Conservation (phyloP, 352 stramenopile species). For the Phytophthora macrochlamydospora region DNA sequence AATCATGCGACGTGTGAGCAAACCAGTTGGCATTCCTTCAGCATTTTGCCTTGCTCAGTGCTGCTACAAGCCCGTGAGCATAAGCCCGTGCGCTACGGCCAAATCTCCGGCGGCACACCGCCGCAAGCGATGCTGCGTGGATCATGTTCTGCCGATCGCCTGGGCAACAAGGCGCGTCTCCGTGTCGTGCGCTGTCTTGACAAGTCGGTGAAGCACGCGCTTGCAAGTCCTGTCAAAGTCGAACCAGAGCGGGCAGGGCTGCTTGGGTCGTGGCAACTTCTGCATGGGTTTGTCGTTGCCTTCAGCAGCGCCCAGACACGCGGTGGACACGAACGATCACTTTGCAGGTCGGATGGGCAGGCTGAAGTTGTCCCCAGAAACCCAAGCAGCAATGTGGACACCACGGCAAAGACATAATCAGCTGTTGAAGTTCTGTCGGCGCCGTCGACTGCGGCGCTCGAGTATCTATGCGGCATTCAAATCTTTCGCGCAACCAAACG, state of each 20-base stretch:
- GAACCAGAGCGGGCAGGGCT: background rate
- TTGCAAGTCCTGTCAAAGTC: background rate
- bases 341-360: conserved; percentile 14
- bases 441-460: conserved; percentile 13
- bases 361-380: conserved; percentile 5
- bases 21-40: background rate
- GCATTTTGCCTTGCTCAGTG: too few species aligned
- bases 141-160: background rate
- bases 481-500: conserved; percentile 18
- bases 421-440: background rate
- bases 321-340: background rate
- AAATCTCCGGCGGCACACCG: background rate
- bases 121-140: too few species aligned
- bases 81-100: background rate
- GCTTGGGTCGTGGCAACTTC: conserved; percentile 11
- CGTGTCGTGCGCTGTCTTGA: background rate
- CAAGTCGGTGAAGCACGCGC: conserved; percentile 11
- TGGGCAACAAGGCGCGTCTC: background rate
- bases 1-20: background rate
- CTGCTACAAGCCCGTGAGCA: background rate
- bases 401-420: background rate
- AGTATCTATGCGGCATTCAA: conserved; percentile 35
- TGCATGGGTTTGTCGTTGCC: conserved; percentile 11
- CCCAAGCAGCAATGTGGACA: conserved; percentile 10
- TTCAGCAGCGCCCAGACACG: conserved; percentile 25